phyloP scores from a whole-genome alignment of 495 filamentous ascomycete genomes.

The Penicillium riverlandense region DNA sequence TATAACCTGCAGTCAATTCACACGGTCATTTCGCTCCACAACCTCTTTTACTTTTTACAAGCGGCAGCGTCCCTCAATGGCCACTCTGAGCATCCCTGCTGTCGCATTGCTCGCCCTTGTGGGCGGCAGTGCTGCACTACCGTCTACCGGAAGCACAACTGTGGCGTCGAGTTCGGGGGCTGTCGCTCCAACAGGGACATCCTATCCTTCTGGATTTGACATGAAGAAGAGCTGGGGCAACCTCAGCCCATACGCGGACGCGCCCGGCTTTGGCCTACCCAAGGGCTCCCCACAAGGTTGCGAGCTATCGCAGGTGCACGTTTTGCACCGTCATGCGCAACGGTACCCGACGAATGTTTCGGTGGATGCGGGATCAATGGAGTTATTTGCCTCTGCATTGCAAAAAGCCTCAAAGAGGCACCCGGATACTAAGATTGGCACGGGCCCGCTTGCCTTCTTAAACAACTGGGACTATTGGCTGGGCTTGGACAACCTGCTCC shows the following conservation, averaged over 20 bases:
- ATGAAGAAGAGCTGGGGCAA: constrained; percentile 37
- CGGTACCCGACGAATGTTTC: constrained; percentile 34
- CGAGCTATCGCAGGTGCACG: constrained; percentile 45
- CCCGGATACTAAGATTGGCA: constrained; percentile 21
- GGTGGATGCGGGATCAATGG: constrained; percentile 39
- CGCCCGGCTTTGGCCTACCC: constrained; percentile 29
- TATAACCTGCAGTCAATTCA: too few relatives aligned
- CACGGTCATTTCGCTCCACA: too few relatives aligned
- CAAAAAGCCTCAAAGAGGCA: constrained; percentile 34
- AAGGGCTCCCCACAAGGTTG: constrained; percentile 44
- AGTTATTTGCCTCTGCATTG: constrained; percentile 38
- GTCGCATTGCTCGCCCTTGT: too few relatives aligned
- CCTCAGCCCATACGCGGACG: constrained; percentile 39
- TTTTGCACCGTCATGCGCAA: constrained; percentile 47
- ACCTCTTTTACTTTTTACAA: too few relatives aligned
- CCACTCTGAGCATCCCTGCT: too few relatives aligned
- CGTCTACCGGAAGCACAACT: too few relatives aligned
- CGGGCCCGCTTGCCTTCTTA: constrained; percentile 41
- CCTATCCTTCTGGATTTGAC: constrained; percentile 27
- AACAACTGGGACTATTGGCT: constrained; percentile 45
- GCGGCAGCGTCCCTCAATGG: too few relatives aligned
- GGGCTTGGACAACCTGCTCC: constrained; percentile 33
- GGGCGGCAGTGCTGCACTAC: too few relatives aligned
- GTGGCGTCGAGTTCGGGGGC: not conserved
- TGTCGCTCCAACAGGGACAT: constrained; percentile 19